Base-by-base conservation (phyloP, 2,329 filamentous ascomycete species). In the Amphichorda felina region DNA sequence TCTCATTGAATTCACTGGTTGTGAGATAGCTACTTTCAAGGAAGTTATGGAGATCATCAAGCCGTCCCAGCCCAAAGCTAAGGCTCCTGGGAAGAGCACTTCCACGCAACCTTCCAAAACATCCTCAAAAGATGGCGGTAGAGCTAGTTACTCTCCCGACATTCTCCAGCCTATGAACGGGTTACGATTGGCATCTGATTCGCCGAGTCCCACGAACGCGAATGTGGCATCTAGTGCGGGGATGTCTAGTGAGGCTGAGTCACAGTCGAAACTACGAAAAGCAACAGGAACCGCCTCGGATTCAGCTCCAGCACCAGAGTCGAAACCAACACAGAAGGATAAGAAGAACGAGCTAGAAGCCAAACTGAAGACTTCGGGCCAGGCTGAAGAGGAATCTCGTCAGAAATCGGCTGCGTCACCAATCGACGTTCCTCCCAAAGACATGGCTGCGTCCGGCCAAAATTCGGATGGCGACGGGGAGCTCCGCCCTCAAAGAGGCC, bases 1-100 rank as follows among this genome's bases (percentile, higher is more conserved):
- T 37, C 79, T 94, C 53, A 67, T 74, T 2, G 75, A 85, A 29
- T 72, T 84, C 35, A 82, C 88, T 40, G 85, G 82, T 21, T 86
- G 82, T 32, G 72, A 76, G 31, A 64, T 79, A 3, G 63, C 79
- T 19, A 68, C 68, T 2, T 72, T 72, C 17, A 60, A 65, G 16
- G 70, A 79, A 22, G 61, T 87, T n/a, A 59, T 79, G 4, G 50
- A 51, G 28, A 44, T 33, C 6, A 19, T 37, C 13, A 44, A 42
- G 36, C 29, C 42, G 8, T 14, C 19, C 2, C 13, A 16, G 11
- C n/a, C 16, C n/a, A 30, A 35, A n/a, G 14, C 21, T 11, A 35
- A 35, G 27, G 10, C 24, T 2, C 16, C 17, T 9, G 33, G 34
- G 16, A 35, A 39, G 29, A 33, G 31, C 33, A 44, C 35, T 14